Percentiles rank a stretch among this genome's conserved stretches.
These are phyloP conservation scores for Mycena indigotica DNA, from an alignment of 768 basidiomycete genomes.

Conservation along the genomic window DNA sequence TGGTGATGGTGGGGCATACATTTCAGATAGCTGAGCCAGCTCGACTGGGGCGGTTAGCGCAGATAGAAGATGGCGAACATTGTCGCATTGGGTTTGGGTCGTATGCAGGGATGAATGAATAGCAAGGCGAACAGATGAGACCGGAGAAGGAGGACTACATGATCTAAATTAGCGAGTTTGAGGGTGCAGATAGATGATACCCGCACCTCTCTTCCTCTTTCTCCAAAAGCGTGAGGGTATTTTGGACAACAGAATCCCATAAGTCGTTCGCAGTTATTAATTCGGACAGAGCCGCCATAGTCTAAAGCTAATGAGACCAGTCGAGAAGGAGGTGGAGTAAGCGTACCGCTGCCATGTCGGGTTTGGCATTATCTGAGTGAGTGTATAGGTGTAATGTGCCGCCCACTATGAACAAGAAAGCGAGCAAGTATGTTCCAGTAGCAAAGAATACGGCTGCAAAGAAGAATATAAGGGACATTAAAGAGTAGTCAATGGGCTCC, in stretches of 20 bases:
- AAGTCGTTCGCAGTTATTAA: constrained; percentile 65
- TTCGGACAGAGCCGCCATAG: constrained; percentile 65
- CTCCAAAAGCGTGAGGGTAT: constrained; percentile 66
- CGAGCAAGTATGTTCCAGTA: constrained; percentile 45
- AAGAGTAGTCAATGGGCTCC: constrained; percentile 41
- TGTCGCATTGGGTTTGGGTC: constrained; percentile 80
- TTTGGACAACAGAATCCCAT: constrained; percentile 77
- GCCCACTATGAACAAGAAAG: constrained; percentile 40
- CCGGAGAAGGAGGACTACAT: constrained; percentile 50
- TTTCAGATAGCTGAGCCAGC: constrained; percentile 78
- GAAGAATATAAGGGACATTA: constrained; percentile 41
- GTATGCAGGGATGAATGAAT: constrained; percentile 74
- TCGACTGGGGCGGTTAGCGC: constrained; percentile 74
- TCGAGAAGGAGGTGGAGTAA: constrained; percentile 5
- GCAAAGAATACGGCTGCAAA: constrained; percentile 43
- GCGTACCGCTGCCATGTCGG: constrained; percentile 61
- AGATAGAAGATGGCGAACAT: constrained; percentile 74
- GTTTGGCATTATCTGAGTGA: constrained; percentile 33
- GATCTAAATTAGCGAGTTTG: constrained; percentile 24
- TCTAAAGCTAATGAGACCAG: constrained; percentile 42
- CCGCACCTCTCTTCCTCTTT: constrained; percentile 68
- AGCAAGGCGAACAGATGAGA: constrained; percentile 64
- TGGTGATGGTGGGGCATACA: constrained; percentile 78
- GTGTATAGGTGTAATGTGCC: constrained; percentile 43
- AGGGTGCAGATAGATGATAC: not conserved